Conservation (phyloP, 1,139 yeast genomes). For the Zygosaccharomyces sapae region DNA sequence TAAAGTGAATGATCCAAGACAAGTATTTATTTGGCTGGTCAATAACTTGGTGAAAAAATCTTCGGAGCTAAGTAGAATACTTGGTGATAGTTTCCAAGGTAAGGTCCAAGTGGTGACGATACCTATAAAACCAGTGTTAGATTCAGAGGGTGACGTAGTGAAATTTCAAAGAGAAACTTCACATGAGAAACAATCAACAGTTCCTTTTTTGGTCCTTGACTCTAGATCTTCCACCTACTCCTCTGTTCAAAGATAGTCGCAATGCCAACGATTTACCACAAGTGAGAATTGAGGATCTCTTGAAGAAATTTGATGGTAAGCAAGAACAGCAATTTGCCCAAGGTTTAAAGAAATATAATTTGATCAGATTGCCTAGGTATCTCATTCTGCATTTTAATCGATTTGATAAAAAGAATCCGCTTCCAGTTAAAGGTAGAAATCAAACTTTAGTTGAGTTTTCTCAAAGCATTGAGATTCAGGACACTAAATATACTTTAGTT, state of each 20-base stretch:
- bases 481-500: slow-evolving; percentile 44
- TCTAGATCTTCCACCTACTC: slow-evolving; percentile 54
- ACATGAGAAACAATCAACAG: slow-evolving; percentile 14
- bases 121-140: slow-evolving; percentile 29
- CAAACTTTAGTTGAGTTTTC: slow-evolving; percentile 65
- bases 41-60: slow-evolving; percentile 46
- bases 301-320: slow-evolving; percentile 46
- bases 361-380: slow-evolving; percentile 49
- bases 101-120: slow-evolving; percentile 39
- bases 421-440: slow-evolving; percentile 45
- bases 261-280: slow-evolving; percentile 48
- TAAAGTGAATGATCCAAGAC: slow-evolving; percentile 48
- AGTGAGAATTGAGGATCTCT: slow-evolving; percentile 44
- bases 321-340: slow-evolving; percentile 36
- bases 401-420: slow-evolving; percentile 40
- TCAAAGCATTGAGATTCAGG: slow-evolving; percentile 31
- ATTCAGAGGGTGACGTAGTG: slow-evolving; percentile 32
- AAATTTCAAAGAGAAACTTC: slow-evolving; percentile 26
- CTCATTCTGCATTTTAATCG: slow-evolving; percentile 57
- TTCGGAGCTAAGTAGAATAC: slow-evolving; percentile 27
- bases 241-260: slow-evolving; percentile 49
- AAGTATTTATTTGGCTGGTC: slow-evolving; percentile 56
- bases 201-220: slow-evolving; percentile 62
- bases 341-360: slow-evolving; percentile 37
- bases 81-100: slow-evolving; percentile 49